These are phyloP conservation scores for Ceratobasidium sp. DNA, from an alignment of 1,284 basidiomycete species.

Conservation along the genomic window DNA sequence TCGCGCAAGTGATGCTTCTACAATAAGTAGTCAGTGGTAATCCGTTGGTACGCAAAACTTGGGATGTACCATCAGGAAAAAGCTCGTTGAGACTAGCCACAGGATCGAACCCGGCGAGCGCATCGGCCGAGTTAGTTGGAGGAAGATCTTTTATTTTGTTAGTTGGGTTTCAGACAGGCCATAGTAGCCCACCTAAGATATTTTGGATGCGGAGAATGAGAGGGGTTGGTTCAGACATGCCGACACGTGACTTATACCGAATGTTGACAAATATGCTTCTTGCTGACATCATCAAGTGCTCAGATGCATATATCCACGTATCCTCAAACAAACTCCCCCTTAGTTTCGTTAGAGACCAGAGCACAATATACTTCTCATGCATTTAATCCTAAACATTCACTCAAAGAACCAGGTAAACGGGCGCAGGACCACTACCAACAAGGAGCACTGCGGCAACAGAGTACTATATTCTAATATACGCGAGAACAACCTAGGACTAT, in stretches of 20 bases:
- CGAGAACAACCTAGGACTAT: too few species aligned
- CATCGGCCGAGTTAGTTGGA: slow-evolving; percentile 57
- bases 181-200: slow-evolving; percentile 23
- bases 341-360: too few species aligned
- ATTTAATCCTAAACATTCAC: too few species aligned
- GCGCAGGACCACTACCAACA: too few species aligned
- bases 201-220: slow-evolving; percentile 35
- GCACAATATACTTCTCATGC: too few species aligned
- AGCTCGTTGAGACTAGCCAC: slow-evolving; percentile 74
- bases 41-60: neutral
- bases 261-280: neutral
- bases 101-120: slow-evolving; percentile 69
- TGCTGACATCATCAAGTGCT: too few species aligned
- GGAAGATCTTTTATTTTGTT: slow-evolving; percentile 1
- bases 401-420: too few species aligned
- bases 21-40: slow-evolving; percentile 15
- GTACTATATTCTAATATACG: too few species aligned
- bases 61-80: slow-evolving; percentile 77
- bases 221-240: slow-evolving; percentile 1
- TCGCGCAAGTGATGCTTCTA: slow-evolving; percentile 76
- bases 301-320: too few species aligned
- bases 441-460: too few species aligned
- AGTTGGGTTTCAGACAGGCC: neutral
- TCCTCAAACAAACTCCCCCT: too few species aligned
- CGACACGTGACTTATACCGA: neutral